These are phyloP conservation scores for Hyaloscypha variabilis DNA, from an alignment of 495 filamentous ascomycete genomes.

Conservation along the genomic window DNA sequence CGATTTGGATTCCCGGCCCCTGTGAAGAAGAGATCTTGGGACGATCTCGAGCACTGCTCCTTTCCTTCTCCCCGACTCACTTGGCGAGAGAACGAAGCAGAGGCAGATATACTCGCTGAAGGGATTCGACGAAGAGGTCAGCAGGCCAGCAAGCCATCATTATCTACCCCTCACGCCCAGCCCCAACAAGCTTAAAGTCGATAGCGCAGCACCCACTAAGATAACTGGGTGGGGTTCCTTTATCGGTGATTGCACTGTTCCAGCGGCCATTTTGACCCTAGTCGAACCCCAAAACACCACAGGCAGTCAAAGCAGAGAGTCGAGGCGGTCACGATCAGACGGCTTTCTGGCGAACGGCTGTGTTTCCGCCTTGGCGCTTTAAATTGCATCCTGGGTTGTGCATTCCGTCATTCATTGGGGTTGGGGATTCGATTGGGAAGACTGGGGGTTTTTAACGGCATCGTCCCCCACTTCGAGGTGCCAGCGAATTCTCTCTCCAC, in stretches of 20 bases:
- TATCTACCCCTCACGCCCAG: neutral
- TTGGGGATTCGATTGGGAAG: neutral
- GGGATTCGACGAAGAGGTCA: neutral
- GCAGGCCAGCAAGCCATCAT: neutral
- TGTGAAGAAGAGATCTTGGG: neutral
- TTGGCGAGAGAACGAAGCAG: no score
- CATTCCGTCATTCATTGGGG: slow-evolving; percentile 1
- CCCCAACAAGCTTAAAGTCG: slow-evolving; percentile 19
- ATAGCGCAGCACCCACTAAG: slow-evolving; percentile 3
- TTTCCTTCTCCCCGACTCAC: neutral
- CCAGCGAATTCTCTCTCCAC: neutral
- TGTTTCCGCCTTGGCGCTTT: neutral
- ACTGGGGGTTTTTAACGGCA: neutral
- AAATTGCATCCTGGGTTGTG: neutral
- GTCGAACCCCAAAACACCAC: neutral
- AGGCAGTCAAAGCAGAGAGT: slow-evolving; percentile 2
- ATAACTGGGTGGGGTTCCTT: slow-evolving; percentile 10
- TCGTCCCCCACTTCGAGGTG: neutral
- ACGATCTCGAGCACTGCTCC: neutral
- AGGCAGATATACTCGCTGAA: neutral
- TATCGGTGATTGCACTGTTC: slow-evolving; percentile 2
- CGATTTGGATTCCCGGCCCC: neutral
- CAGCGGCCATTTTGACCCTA: neutral
- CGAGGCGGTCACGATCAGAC: neutral
- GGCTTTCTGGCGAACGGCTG: neutral